Percentiles rank a stretch among this genome's conserved stretches.
phyloP scores from a whole-genome alignment of 2,329 filamentous ascomycete genomes.

The Hypoxylon sp. region DNA sequence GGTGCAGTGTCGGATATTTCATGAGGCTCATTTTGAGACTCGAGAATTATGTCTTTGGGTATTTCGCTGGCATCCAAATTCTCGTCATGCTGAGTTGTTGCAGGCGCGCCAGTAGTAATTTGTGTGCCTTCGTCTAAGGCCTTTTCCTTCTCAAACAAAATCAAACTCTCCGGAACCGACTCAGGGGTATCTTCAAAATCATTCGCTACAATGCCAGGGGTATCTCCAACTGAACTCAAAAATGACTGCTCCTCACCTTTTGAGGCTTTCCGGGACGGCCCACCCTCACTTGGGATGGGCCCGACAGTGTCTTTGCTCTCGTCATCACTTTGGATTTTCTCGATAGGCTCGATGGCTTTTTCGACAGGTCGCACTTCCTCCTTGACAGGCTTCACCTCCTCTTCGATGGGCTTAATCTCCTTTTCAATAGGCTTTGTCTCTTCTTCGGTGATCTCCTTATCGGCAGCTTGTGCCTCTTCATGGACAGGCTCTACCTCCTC shows the following conservation, averaged over 20 bases:
- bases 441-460: background rate
- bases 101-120: constrained; percentile 12
- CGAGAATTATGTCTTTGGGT: background rate
- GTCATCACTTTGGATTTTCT: constrained; percentile 52
- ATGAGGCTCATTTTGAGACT: background rate
- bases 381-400: constrained; percentile 11
- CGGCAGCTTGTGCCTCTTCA: too few species aligned
- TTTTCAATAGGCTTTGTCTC: background rate
- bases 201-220: constrained; percentile 55
- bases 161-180: constrained; percentile 40
- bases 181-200: constrained; percentile 50
- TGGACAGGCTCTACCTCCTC: background rate
- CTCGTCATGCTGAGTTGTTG: background rate
- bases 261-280: constrained; percentile 50
- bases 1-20: background rate
- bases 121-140: constrained; percentile 17
- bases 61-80: constrained; percentile 5
- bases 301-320: constrained; percentile 60
- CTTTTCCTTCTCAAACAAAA: constrained; percentile 26
- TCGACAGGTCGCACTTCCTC: constrained; percentile 26
- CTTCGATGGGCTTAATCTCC: background rate
- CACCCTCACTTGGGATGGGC: constrained; percentile 58
- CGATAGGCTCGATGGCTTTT: constrained; percentile 47
- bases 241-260: constrained; percentile 63
- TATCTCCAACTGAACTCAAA: constrained; percentile 52